Evolutionary conservation across 768 basidiomycete genomes (phyloP).

Genomic region (Mycena rebaudengoi): DNA sequence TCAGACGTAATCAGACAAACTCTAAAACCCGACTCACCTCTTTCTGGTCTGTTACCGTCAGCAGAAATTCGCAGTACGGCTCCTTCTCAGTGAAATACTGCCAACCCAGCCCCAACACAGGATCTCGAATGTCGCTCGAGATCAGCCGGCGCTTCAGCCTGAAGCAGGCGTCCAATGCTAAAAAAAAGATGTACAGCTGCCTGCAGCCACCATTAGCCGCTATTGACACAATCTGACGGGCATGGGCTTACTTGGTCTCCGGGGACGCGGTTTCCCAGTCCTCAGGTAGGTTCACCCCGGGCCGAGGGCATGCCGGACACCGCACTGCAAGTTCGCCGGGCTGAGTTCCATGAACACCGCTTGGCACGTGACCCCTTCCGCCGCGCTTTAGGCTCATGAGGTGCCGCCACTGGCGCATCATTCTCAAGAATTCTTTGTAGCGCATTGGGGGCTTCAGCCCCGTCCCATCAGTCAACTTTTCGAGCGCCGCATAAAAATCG

Average conservation of each 20-base stretch:
- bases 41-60: slow-evolving; percentile 6
- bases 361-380: slow-evolving; percentile 31
- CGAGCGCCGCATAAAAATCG: slow-evolving; percentile 28
- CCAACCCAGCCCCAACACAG: neutral
- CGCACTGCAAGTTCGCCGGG: slow-evolving; percentile 32
- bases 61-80: neutral
- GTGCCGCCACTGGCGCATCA: slow-evolving; percentile 32
- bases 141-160: neutral
- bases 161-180: neutral
- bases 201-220: too few relatives aligned
- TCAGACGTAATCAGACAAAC: too few relatives aligned
- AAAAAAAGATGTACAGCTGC: neutral
- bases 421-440: slow-evolving; percentile 24
- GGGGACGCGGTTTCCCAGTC: slow-evolving; percentile 25
- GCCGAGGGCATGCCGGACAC: slow-evolving; percentile 40
- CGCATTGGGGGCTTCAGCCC: slow-evolving; percentile 20
- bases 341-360: slow-evolving; percentile 29
- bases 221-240: neutral
- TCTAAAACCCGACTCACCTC: slow-evolving; percentile 25
- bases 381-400: slow-evolving; percentile 32
- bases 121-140: neutral
- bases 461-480: slow-evolving; percentile 23
- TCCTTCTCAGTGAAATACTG: neutral
- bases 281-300: slow-evolving; percentile 33
- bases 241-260: neutral